Conservation (phyloP, 495 filamentous ascomycete genomes). For the Neurospora sp. region DNA sequence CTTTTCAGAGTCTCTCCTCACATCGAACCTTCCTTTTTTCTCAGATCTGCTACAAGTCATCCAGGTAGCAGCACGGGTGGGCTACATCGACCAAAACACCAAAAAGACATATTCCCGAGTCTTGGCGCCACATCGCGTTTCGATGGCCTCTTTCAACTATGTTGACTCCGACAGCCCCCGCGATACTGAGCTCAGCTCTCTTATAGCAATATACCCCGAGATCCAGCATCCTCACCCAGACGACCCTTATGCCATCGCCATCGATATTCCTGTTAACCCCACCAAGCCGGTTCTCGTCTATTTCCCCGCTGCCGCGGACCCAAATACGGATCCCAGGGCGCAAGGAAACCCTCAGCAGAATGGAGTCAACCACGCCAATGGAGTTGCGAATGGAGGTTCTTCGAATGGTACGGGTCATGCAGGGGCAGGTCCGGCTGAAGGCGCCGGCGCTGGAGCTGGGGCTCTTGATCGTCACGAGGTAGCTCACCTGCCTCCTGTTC, state of each 20-base stretch:
- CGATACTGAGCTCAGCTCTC: conserved; percentile 68
- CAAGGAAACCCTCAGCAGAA: neutral
- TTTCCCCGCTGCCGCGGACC: conserved; percentile 50
- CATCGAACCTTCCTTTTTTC: neutral
- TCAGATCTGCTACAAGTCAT: neutral
- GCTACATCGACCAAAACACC: neutral
- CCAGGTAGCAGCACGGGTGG: neutral
- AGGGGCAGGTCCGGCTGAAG: neutral
- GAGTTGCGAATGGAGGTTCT: neutral
- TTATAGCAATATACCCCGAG: conserved; percentile 85
- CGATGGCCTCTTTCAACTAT: conserved; percentile 9
- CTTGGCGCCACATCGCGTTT: neutral
- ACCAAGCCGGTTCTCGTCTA: conserved; percentile 54
- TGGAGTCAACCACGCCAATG: conserved; percentile 3
- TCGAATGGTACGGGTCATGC: neutral
- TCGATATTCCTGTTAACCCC: conserved; percentile 68
- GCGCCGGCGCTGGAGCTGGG: neutral
- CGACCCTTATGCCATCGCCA: conserved; percentile 51
- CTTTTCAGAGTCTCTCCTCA: neutral
- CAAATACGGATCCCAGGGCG: conserved; percentile 8
- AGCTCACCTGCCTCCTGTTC: conserved; percentile 67
- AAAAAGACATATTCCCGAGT: neutral
- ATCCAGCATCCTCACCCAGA: conserved; percentile 47
- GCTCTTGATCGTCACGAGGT: conserved; percentile 50
- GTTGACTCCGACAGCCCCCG: conserved; percentile 53